Percentiles rank a stretch among this genome's conserved stretches.
Conservation (phyloP, 768 basidiomycete species). For the Xerocomus brunneocitrinus region DNA sequence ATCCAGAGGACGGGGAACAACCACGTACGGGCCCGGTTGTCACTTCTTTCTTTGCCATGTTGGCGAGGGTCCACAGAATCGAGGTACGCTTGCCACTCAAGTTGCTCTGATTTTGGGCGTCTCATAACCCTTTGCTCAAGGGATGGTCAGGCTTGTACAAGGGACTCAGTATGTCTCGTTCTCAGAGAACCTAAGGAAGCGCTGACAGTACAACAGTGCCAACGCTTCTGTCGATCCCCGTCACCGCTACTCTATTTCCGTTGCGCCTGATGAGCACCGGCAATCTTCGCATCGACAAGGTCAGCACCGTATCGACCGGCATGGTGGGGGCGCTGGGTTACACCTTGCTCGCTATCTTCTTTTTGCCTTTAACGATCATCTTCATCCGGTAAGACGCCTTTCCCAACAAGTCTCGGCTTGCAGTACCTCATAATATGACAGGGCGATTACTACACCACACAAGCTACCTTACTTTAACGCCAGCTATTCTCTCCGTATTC, state of each 20-base stretch:
- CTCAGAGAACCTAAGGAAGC: conserved; percentile 31
- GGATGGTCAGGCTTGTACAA: conserved; percentile 72
- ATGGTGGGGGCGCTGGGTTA: not conserved
- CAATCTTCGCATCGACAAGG: conserved; percentile 43
- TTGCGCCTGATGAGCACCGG: conserved; percentile 50
- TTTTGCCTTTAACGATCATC: conserved; percentile 37
- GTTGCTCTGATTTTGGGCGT: not conserved
- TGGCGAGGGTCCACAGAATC: conserved; percentile 60
- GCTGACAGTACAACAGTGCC: conserved; percentile 42
- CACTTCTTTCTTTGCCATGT: conserved; percentile 73
- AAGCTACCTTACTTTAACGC: conserved; percentile 56
- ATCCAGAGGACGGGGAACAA: conserved; percentile 69
- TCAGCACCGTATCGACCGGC: conserved; percentile 57
- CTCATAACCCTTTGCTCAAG: conserved; percentile 12
- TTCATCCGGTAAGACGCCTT: conserved; percentile 15
- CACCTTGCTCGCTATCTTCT: not conserved
- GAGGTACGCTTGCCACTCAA: conserved; percentile 45
- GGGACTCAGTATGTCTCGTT: conserved; percentile 47
- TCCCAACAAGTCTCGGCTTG: not conserved
- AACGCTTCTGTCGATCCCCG: conserved; percentile 38
- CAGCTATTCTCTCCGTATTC: conserved; percentile 51
- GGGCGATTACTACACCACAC: conserved; percentile 74
- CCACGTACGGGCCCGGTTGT: conserved; percentile 77
- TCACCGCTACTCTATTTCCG: conserved; percentile 29
- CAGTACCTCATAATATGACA: conserved; percentile 23